A percentile compares a stretch with the other conserved stretches of the same genome.
Conservation (phyloP, 345 rosid species). For the Citrus trifoliata region DNA sequence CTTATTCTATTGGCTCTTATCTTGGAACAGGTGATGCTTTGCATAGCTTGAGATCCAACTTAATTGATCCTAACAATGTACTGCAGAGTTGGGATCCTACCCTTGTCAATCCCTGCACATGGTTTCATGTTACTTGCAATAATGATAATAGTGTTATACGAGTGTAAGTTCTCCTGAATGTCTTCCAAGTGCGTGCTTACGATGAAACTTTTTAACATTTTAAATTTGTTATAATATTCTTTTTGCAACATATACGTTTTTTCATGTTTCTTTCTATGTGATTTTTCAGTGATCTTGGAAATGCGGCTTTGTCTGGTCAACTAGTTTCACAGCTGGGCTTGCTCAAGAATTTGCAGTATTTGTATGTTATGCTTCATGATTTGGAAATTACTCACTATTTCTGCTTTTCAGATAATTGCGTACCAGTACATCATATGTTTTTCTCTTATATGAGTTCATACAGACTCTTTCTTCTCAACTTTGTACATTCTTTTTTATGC, state of each 20-base stretch:
- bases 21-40: constrained; percentile 85
- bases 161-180: constrained; percentile 52
- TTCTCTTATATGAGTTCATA: background rate
- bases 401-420: background rate
- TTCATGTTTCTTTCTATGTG: constrained; percentile 10
- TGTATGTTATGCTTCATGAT: constrained; percentile 46
- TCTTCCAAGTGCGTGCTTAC: background rate
- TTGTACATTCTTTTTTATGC: background rate
- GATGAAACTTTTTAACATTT: background rate
- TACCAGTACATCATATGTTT: background rate
- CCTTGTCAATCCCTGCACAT: constrained; percentile 95
- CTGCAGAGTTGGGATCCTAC: constrained; percentile 99
- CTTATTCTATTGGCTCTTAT: constrained; percentile 1
- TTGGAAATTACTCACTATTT: background rate
- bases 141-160: constrained; percentile 92
- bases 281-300: constrained; percentile 77
- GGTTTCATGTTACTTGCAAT: constrained; percentile 97
- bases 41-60: constrained; percentile 70
- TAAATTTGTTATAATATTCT: background rate
- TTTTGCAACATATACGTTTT: background rate
- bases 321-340: constrained; percentile 89
- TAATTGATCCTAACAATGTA: constrained; percentile 85
- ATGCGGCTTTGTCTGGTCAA: constrained; percentile 93
- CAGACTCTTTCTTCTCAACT: background rate
- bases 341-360: constrained; percentile 90